Evolutionary conservation across 73 alveolate species (phyloP), one percentile per base, ranked within the genome.

Genomic region (Durusdinium trenchii): DNA sequence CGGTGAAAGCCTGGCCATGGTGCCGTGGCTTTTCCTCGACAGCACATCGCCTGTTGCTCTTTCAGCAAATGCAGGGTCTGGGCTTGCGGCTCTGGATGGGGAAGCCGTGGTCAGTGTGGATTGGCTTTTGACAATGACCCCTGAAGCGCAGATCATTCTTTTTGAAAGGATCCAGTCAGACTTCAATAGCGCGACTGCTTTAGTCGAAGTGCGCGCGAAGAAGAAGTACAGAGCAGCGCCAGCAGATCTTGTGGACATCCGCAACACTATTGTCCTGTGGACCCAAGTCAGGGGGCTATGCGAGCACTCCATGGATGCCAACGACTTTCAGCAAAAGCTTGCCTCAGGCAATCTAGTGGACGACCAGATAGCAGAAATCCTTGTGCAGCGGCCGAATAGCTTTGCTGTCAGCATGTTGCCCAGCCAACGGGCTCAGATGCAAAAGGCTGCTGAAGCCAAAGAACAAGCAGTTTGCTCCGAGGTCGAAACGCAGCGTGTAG

Each of bases 321-420:
- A 42, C 42, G 23, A 78, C 45, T 14, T 18, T 36, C 64, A 78
- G 89, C 3, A 6, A 23, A 7, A 46, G 38, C 50, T 42, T 38
- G 50, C 50, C 30, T 23, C 60, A 16, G 10, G 26, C 38, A 20
- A 78, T 36, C 43, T 6, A 23, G 62, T 46, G 20, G 89, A 78
- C 47, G 89, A 78, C 4, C 64, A 78, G 10, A 36, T 42, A 62
- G 14, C 43, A 14, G 89, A 43, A 42, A 12, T 78, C 38, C 62
- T 78, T 36, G 62, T 30, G 6, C 64, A 20, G 16, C 89, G 89
- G 26, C 89, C 89, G 30, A 12, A 20, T 12, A 16, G 42, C 64
- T 43, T 78, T 42, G 89, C 89, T 18, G 42, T 78, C 52, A 35
- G 57, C 60, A 78, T 78, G 89, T 42, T 78, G 47, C 64, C 62